Conservation (phyloP, 345 rosid genomes). For the Noccaea bulbosa region DNA sequence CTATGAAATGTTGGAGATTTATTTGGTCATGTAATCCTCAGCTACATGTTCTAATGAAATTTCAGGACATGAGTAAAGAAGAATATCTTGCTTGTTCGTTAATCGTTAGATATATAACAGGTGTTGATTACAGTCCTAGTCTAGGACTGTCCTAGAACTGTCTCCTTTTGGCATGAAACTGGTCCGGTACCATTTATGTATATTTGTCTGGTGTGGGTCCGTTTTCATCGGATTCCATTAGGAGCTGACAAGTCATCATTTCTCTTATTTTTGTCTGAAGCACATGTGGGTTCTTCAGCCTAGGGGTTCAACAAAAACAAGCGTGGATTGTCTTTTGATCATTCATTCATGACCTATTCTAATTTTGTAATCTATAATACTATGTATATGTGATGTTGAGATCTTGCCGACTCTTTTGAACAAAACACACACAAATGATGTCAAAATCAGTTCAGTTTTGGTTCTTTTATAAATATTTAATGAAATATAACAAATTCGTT, state of each 20-base stretch:
- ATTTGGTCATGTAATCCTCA: slow-evolving; percentile 27
- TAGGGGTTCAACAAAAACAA: slow-evolving; percentile 7
- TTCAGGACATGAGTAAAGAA: slow-evolving; percentile 18
- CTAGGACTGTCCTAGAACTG: slow-evolving; percentile 12
- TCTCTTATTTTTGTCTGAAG: slow-evolving; percentile 21
- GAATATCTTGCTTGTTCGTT: slow-evolving; percentile 24
- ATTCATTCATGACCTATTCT: neutral
- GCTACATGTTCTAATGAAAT: slow-evolving; percentile 21
- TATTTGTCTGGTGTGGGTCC: slow-evolving; percentile 24
- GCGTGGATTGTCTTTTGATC: neutral
- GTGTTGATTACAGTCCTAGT: slow-evolving; percentile 7
- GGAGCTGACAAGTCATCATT: slow-evolving; percentile 25
- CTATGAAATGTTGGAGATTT: slow-evolving; percentile 19
- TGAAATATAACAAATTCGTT: neutral
- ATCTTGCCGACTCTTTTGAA: slow-evolving; percentile 6
- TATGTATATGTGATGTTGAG: neutral
- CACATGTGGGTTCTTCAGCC: slow-evolving; percentile 17
- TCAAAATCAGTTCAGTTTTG: neutral
- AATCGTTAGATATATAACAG: slow-evolving; percentile 1
- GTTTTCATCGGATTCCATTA: slow-evolving; percentile 29
- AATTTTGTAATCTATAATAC: neutral
- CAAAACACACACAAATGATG: neutral
- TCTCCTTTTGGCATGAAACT: slow-evolving; percentile 7
- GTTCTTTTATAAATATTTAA: neutral
- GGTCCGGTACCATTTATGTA: neutral